Conservation (phyloP, 148 eudicot genomes). For the Nyssa sinensis region DNA sequence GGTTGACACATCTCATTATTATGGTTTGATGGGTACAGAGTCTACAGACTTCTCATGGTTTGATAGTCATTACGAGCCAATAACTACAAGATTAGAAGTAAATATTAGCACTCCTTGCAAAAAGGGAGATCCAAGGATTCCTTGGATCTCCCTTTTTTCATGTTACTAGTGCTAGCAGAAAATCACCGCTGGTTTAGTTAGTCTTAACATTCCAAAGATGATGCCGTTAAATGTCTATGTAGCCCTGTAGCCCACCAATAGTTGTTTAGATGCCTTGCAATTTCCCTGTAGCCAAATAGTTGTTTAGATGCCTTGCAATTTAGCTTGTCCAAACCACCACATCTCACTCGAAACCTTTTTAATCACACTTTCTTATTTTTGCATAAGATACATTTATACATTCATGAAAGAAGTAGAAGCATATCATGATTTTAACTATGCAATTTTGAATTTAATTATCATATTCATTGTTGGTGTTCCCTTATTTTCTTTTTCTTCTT, state of each 20-base stretch:
- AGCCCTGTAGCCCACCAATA: background rate
- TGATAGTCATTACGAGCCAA: background rate
- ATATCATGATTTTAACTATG: background rate
- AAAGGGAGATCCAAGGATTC: too few relatives aligned
- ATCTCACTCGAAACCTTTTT: too few relatives aligned
- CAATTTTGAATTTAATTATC: background rate
- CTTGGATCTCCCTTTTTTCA: background rate
- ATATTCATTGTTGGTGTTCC: background rate
- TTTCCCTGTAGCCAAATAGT: background rate
- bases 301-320: background rate
- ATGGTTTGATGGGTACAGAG: background rate
- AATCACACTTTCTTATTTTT: background rate
- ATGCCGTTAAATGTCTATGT: background rate
- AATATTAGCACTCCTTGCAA: background rate
- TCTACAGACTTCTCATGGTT: background rate
- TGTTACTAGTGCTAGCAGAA: background rate
- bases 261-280: background rate
- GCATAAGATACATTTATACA: background rate
- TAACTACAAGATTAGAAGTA: background rate
- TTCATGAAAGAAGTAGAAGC: background rate
- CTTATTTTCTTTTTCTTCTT: too few relatives aligned
- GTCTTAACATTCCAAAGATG: background rate
- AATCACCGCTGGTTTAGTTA: background rate
- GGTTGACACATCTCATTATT: too few relatives aligned
- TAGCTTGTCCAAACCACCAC: background rate